phyloP scores from a whole-genome alignment of 768 basidiomycete species.

The Mycena filopes region DNA sequence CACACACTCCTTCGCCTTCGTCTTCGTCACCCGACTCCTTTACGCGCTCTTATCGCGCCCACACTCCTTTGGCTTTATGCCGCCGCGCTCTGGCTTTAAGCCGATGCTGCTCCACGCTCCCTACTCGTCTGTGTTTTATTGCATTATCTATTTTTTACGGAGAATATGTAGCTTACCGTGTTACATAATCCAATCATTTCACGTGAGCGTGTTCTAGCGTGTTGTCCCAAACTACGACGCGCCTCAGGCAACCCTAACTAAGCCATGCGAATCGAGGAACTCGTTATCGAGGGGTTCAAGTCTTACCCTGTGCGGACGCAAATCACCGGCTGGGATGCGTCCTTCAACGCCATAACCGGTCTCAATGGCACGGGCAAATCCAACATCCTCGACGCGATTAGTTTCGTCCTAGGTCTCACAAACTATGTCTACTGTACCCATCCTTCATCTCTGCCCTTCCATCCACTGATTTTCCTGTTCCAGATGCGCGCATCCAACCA shows the following conservation, averaged over 20 bases:
- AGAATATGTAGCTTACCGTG: no score
- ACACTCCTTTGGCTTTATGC: conserved; percentile 22
- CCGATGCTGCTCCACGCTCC: conserved; percentile 21
- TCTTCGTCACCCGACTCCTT: neutral
- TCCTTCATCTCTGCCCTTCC: neutral
- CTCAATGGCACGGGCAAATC: conserved; percentile 97
- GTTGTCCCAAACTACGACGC: neutral
- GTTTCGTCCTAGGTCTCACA: conserved; percentile 97
- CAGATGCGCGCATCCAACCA: conserved; percentile 96
- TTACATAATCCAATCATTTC: neutral
- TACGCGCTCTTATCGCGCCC: conserved; percentile 15
- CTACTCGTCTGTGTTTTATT: neutral
- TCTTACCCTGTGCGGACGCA: conserved; percentile 96
- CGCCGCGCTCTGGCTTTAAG: conserved; percentile 16
- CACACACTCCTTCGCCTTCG: conserved; percentile 5
- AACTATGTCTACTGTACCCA: conserved; percentile 89
- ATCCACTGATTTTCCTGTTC: conserved; percentile 22
- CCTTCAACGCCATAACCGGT: conserved; percentile 98
- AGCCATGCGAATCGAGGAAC: conserved; percentile 92
- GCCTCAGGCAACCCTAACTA: no score
- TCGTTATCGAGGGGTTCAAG: conserved; percentile 91
- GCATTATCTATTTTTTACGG: conserved; percentile 15
- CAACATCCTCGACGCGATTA: conserved; percentile 99
- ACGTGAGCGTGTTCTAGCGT: conserved; percentile 13
- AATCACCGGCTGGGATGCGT: conserved; percentile 96